phyloP scores from a whole-genome alignment of 2,329 filamentous ascomycete species.

The Xylaria sp. region DNA sequence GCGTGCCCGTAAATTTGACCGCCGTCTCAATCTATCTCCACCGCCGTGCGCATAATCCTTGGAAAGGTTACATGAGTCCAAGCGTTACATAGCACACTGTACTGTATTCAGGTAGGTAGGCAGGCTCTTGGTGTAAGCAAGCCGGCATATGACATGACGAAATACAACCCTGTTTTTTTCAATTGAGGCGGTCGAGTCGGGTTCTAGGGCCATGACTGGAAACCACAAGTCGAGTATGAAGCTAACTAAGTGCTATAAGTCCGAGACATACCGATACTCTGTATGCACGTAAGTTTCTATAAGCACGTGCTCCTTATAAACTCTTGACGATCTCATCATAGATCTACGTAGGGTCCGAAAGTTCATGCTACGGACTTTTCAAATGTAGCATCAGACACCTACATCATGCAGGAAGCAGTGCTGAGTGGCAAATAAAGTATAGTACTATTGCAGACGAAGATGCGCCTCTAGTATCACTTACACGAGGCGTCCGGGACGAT shows the following conservation, averaged over 20 bases:
- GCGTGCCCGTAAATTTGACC: slow-evolving; percentile 23
- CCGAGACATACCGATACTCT: neutral
- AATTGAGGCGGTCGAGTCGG: neutral
- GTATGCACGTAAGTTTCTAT: neutral
- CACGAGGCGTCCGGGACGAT: slow-evolving; percentile 24
- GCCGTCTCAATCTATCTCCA: slow-evolving; percentile 30
- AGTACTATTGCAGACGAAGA: neutral
- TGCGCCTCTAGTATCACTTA: neutral
- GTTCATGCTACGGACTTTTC: neutral
- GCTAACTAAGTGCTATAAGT: neutral
- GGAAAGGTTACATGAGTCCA: slow-evolving; percentile 24
- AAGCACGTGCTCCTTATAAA: neutral
- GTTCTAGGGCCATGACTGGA: neutral
- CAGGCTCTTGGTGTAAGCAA: neutral
- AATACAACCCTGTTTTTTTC: neutral
- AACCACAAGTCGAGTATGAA: neutral
- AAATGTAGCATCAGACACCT: neutral
- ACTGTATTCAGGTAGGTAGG: neutral
- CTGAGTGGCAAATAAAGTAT: neutral
- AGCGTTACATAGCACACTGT: slow-evolving; percentile 1
- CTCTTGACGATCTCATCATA: neutral
- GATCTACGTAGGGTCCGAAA: neutral
- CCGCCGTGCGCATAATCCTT: slow-evolving; percentile 26
- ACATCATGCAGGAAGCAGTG: neutral
- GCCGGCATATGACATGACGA: neutral